Evolutionary conservation across 1,284 basidiomycete species (phyloP), one percentile per base, ranked within the genome.

Genomic region (Rhodotorula sp.): DNA sequence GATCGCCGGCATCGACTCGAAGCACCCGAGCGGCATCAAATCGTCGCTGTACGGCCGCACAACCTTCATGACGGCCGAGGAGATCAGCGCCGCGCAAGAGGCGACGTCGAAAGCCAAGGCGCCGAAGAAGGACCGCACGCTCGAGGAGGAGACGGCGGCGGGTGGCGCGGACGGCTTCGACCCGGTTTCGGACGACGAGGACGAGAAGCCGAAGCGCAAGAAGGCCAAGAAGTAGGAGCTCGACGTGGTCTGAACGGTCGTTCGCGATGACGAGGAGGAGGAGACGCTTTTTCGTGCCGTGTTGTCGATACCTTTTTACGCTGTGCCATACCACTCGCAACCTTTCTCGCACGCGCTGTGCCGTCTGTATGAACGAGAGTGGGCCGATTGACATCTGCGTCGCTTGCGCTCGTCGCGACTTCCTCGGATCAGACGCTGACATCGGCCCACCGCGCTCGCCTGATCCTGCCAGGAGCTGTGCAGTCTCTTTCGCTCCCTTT

Each of bases 1-100:
- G 0, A 41, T 78, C 3, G 77, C 81, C 44, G 80, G 79, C 1
- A 80, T 83, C 63, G 81, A 81, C 67, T 81, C 80, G n/a, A 80
- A 80, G 54, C 82, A 83, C 56, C 72, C 78, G 5, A 78, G 77
- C 80, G 46, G 49, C 23, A 71, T 81, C 50, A 71, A 78, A 4
- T 80, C 80, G 10, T 78, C 76, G 8, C 74, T 81, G 16, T 80
- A 66, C 55, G 27, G 67, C 50, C 25, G 23, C 3, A 64, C 54
- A 34, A 57, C 54, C 3, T 77, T 77, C 53, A 71, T 77, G 72
- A 70, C 66, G 13, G 55, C 72, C 49, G 66, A 68, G 0, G 73
- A 77, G 64, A 73, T 75, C 25, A 70, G 63, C 19, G 66, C 46
- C 1, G 54, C 48, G 14, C 27, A 69, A 21, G 66, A 56, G n/a